phyloP scores from a whole-genome alignment of 208 protist species.

The Trypanosoma scelopori region DNA sequence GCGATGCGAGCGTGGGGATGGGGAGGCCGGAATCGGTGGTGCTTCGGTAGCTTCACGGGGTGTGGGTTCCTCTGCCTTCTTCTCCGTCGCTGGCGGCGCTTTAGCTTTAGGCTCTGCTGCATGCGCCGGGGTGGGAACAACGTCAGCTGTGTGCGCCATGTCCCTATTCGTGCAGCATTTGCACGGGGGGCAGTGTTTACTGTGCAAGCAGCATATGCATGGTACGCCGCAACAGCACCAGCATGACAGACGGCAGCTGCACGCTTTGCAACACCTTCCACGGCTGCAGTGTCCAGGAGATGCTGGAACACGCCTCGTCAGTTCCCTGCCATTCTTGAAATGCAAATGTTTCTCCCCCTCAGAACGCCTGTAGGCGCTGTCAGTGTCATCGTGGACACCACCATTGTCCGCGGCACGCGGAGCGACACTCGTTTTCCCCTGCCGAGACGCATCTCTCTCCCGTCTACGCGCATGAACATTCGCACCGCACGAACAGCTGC shows the following conservation, averaged over 20 bases:
- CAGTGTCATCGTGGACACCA: too few relatives aligned
- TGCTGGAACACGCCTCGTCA: not conserved
- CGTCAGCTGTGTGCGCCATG: not conserved
- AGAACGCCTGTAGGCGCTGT: too few relatives aligned
- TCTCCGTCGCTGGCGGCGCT: conserved; percentile 14
- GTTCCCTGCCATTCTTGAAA: conserved; percentile 9
- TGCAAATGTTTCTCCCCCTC: not conserved
- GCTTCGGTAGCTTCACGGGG: not conserved
- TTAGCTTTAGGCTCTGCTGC: not conserved
- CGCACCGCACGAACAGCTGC: too few relatives aligned
- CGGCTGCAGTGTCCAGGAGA: not conserved
- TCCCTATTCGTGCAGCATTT: conserved; percentile 3
- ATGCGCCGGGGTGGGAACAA: not conserved
- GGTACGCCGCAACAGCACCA: not conserved
- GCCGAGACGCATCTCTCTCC: too few relatives aligned
- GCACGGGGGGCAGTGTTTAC: conserved; percentile 17
- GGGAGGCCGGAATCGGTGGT: not conserved
- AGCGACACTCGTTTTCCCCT: too few relatives aligned
- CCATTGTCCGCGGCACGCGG: too few relatives aligned
- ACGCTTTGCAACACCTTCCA: conserved; percentile 15
- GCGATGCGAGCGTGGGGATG: not conserved
- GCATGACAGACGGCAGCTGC: conserved; percentile 7
- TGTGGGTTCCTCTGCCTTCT: not conserved
- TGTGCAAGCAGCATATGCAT: too few relatives aligned
- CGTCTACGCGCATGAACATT: too few relatives aligned